phyloP scores from a whole-genome alignment of 1,284 basidiomycete species.

The Heterobasidion annosum region DNA sequence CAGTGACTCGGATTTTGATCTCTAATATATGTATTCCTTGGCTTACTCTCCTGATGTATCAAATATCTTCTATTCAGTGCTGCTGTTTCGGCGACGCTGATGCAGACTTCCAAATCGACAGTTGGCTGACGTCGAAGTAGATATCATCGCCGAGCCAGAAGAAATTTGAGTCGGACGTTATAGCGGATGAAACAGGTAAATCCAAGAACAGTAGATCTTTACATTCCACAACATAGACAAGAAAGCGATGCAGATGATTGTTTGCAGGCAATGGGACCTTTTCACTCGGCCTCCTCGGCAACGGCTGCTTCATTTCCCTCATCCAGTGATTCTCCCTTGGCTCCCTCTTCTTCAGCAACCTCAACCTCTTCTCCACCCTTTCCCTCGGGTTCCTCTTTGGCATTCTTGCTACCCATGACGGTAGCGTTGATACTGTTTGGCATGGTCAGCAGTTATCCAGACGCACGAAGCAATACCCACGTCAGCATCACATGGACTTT shows the following conservation, averaged over 20 bases:
- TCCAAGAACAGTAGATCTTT: not conserved
- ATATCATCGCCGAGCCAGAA: too few relatives aligned
- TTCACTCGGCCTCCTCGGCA: not conserved
- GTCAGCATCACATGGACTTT: conserved; percentile 68
- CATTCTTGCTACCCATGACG: conserved; percentile 64
- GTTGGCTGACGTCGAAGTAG: too few relatives aligned
- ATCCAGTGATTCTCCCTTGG: conserved; percentile 4
- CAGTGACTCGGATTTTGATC: conserved; percentile 68
- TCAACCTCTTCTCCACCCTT: conserved; percentile 18
- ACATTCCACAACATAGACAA: not conserved
- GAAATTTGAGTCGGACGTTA: too few relatives aligned
- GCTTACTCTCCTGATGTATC: not conserved
- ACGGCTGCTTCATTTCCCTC: not conserved
- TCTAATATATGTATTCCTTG: conserved; percentile 25
- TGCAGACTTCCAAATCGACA: too few relatives aligned
- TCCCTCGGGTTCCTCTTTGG: conserved; percentile 26
- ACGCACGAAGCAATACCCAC: conserved; percentile 31
- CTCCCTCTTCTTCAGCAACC: conserved; percentile 13
- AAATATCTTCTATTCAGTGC: not conserved
- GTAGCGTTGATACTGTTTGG: conserved; percentile 61
- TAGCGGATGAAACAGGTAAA: not conserved
- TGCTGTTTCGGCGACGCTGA: too few relatives aligned
- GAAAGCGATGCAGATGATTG: not conserved
- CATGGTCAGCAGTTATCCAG: not conserved
- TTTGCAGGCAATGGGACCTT: not conserved